phyloP scores from a whole-genome alignment of 176 grass and related monocot species.

The Phyllostachys edulis region DNA sequence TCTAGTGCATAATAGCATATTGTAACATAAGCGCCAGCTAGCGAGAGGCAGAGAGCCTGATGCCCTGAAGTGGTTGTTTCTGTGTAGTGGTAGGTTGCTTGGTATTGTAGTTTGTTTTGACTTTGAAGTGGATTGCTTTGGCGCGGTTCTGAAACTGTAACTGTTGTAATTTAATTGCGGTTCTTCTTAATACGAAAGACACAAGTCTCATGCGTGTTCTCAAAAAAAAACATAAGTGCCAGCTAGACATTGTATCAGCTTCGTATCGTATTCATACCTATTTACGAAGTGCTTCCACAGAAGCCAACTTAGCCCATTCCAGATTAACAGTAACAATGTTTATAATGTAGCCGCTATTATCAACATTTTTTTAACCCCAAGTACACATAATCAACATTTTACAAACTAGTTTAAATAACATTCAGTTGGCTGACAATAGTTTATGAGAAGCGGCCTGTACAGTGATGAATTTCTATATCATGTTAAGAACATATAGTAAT shows the following conservation, averaged over 20 bases:
- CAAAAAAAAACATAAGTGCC: no score
- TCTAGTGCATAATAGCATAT: background rate
- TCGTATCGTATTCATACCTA: background rate
- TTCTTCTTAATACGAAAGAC: no score
- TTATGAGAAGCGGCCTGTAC: background rate
- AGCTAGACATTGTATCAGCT: background rate
- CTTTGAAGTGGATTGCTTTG: no score
- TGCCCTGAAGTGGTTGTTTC: no score
- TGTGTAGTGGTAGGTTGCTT: no score
- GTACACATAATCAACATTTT: background rate
- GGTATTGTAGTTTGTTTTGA: no score
- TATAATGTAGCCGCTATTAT: background rate
- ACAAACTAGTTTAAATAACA: constrained; percentile 30
- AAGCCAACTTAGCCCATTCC: background rate
- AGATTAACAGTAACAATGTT: constrained; percentile 12
- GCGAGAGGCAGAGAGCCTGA: no score
- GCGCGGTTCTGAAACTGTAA: no score
- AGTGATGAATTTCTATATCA: background rate
- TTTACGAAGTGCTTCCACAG: background rate
- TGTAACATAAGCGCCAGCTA: constrained; percentile 12
- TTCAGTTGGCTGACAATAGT: background rate
- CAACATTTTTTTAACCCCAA: background rate
- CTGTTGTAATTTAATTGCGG: no score
- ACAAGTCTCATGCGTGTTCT: no score
- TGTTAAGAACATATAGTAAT: background rate